A percentile compares a stretch with the other conserved stretches of the same genome.
phyloP scores from a whole-genome alignment of 2,329 filamentous ascomycete genomes.

The Paracorniculantispora psalliotae region DNA sequence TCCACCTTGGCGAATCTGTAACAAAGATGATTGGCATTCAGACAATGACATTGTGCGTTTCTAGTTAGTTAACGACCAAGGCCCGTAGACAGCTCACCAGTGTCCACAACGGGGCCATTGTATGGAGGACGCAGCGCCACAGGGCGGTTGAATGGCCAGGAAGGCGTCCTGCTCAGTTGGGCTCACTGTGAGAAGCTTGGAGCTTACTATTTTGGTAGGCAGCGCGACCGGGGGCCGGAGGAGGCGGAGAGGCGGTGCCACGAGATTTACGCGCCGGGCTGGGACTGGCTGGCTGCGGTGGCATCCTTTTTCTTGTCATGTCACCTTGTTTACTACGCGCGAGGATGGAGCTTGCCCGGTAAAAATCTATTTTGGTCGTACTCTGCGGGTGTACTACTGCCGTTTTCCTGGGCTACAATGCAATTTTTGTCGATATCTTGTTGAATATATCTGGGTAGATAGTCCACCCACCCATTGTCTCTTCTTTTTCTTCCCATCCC shows the following conservation, averaged over 20 bases:
- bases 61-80: too few species aligned
- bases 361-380: neutral
- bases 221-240: too few species aligned
- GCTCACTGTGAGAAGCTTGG: too few species aligned
- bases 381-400: too few species aligned
- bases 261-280: conserved; percentile 4
- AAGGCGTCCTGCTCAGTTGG: too few species aligned
- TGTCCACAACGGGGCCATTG: neutral
- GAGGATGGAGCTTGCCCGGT: too few species aligned
- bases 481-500: neutral
- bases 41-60: neutral
- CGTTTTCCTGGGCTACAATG: too few species aligned
- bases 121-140: neutral
- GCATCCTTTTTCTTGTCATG: neutral
- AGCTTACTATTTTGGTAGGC: too few species aligned
- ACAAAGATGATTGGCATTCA: neutral
- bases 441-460: neutral
- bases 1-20: neutral
- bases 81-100: too few species aligned
- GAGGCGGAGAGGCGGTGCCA: neutral
- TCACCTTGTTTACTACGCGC: neutral
- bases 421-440: too few species aligned
- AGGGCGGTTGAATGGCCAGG: neutral
- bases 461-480: neutral
- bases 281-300: conserved; percentile 1